These are phyloP conservation scores for Hypoxylon sp. DNA, from an alignment of 2,329 filamentous ascomycete genomes.

Conservation along the genomic window DNA sequence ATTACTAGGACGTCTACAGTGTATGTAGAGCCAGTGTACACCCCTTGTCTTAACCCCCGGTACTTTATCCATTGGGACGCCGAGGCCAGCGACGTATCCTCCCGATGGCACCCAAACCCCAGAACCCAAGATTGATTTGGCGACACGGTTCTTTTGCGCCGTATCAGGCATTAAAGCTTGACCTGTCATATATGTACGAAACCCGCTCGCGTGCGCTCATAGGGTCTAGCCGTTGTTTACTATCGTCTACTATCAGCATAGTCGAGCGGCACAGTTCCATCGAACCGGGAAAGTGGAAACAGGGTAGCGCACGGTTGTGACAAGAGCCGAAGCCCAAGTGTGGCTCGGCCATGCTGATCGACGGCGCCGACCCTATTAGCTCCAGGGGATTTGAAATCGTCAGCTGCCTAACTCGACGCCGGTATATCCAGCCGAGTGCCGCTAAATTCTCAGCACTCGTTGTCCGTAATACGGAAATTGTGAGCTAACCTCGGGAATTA, in stretches of 20 bases:
- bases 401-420: slow-evolving; percentile 4
- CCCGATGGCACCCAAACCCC: slow-evolving; percentile 3
- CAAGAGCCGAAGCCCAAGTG: slow-evolving; percentile 8
- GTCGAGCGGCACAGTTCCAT: slow-evolving; percentile 6
- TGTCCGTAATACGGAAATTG: not conserved
- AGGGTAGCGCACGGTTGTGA: slow-evolving; percentile 7
- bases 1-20: not conserved
- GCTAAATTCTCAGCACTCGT: not conserved
- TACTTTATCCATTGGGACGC: not conserved
- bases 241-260: slow-evolving; percentile 5
- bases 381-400: not conserved
- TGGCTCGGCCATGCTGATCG: slow-evolving; percentile 18
- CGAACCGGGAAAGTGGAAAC: slow-evolving; percentile 8
- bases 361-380: slow-evolving; percentile 3
- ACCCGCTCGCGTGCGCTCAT: not conserved
- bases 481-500: not conserved
- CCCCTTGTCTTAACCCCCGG: slow-evolving; percentile 1
- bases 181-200: slow-evolving; percentile 4
- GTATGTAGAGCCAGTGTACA: not conserved
- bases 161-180: not conserved
- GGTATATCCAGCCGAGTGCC: not conserved
- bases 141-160: too few species aligned
- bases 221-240: slow-evolving; percentile 10
- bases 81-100: not conserved
- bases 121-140: slow-evolving; percentile 5